phyloP scores from a whole-genome alignment of 2,329 filamentous ascomycete genomes.

The Colletotrichum brevisporum region DNA sequence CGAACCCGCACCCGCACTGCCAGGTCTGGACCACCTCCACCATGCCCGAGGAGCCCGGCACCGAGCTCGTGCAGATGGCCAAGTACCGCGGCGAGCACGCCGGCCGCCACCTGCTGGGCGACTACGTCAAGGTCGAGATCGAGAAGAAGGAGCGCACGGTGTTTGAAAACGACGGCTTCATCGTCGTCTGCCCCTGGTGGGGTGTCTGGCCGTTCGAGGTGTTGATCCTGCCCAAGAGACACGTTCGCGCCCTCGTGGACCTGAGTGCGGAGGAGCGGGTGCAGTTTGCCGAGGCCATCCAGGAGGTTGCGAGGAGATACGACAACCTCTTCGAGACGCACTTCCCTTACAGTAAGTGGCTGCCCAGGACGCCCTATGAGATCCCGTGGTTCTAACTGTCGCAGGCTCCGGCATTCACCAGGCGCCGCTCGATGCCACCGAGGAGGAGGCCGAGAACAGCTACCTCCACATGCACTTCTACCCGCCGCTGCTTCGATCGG shows the following conservation, averaged over 20 bases:
- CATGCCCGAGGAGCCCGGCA: slow-evolving; percentile 88
- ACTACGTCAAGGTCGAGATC: slow-evolving; percentile 88
- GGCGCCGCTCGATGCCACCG: slow-evolving; percentile 85
- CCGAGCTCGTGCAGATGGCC: slow-evolving; percentile 83
- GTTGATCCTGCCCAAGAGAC: slow-evolving; percentile 86
- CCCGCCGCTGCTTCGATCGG: slow-evolving; percentile 90
- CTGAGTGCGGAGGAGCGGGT: slow-evolving; percentile 78
- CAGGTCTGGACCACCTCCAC: slow-evolving; percentile 96
- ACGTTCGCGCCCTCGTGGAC: slow-evolving; percentile 89
- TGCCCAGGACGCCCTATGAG: neutral
- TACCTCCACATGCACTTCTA: slow-evolving; percentile 99
- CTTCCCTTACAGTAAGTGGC: slow-evolving; percentile 87
- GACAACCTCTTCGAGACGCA: slow-evolving; percentile 98
- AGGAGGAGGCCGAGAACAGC: slow-evolving; percentile 87
- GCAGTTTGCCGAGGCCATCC: slow-evolving; percentile 85
- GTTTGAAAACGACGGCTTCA: slow-evolving; percentile 87
- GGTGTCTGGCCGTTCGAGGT: slow-evolving; percentile 97
- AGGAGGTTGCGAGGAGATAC: slow-evolving; percentile 91
- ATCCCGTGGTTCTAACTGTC: slow-evolving; percentile 40
- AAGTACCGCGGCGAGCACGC: slow-evolving; percentile 82
- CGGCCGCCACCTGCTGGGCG: slow-evolving; percentile 83
- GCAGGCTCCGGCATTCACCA: slow-evolving; percentile 93
- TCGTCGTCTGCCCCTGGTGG: slow-evolving; percentile 97
- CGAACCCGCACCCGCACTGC: slow-evolving; percentile 97
- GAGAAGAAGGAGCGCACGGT: slow-evolving; percentile 88